Conservation (phyloP, 164 flowering plant species). For the Piper longum region DNA sequence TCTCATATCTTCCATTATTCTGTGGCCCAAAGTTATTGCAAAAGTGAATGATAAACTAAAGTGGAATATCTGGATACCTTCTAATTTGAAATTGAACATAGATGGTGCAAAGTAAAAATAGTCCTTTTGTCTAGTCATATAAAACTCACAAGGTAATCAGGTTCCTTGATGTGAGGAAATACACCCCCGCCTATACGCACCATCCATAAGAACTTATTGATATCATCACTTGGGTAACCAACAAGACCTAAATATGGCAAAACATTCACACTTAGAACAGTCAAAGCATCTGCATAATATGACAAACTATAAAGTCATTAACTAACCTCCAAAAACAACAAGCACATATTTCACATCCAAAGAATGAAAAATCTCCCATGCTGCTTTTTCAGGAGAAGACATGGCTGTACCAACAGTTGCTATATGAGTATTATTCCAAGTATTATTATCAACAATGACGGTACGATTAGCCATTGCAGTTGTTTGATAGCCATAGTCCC, state of each 20-base stretch:
- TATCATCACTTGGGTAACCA: constrained; percentile 99
- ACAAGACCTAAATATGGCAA: constrained; percentile 58
- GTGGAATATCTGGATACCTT: too few species aligned
- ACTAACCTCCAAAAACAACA: constrained; percentile 95
- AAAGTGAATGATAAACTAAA: too few species aligned
- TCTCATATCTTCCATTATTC: too few species aligned
- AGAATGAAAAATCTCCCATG: constrained; percentile 95
- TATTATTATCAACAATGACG: constrained; percentile 94
- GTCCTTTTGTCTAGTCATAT: not conserved
- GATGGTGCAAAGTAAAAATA: not conserved
- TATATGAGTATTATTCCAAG: constrained; percentile 99
- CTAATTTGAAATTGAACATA: too few species aligned
- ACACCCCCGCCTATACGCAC: constrained; percentile 99
- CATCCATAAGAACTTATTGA: constrained; percentile 98
- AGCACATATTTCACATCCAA: constrained; percentile 99
- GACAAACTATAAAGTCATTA: not conserved
- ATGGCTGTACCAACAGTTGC: constrained; percentile 99
- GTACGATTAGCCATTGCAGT: constrained; percentile 99
- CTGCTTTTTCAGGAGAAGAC: constrained; percentile 98
- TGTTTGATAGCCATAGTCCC: constrained; percentile 99
- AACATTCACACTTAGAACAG: constrained; percentile 5
- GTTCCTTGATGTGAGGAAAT: constrained; percentile 96
- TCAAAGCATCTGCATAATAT: not conserved
- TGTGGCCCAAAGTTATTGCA: too few species aligned
- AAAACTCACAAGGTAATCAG: constrained; percentile 90